Base-by-base conservation (phyloP, 352 stramenopile genomes). In the Phytopythium chamaehyphon region DNA sequence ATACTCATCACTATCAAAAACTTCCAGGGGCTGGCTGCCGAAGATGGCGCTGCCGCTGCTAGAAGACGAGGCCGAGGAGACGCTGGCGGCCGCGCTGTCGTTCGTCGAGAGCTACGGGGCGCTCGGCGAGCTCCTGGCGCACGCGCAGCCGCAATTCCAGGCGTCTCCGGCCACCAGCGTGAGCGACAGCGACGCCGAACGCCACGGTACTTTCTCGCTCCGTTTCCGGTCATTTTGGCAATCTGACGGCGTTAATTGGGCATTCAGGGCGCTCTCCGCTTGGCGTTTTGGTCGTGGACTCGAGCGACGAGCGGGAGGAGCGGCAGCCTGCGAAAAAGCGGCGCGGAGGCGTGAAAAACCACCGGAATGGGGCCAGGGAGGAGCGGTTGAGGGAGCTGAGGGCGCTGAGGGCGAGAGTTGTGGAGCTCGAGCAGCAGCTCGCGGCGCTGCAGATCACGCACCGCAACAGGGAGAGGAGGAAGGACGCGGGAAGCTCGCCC, bases 351-450 rank as follows among this genome's bases (percentile, higher is more conserved):
- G 23, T 15, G 0, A 68, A 55, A 11, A 73, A 68, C 57, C 58
- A 76, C 44, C 63, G 57, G 44, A 76, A 76, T 23, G 54, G 64
- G 8, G 67, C 67, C 11, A 53, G 67, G 0, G 63, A 76, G 51
- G 51, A 69, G 64, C 67, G 63, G 3, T 51, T 62, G 3, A 26
- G 56, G 33, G 67, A 76, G 64, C 56, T 76, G 18, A 19, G 37
- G 54, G 18, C 44, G 58, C 53, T 72, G 58, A 21, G 52, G 57
- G 0, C 52, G 49, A 40, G 60, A 39, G 46, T 10, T 47, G 56
- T 33, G 45, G 58, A 24, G 60, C 57, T 38, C 51, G 61, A 55
- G 49, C 40, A 55, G 39, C 39, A 48, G 23, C 28, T 55, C 22
- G 23, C 40, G 10, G 31, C 39, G 38, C 19, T 55, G 26, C 49